Conservation (phyloP, 768 basidiomycete species). For the Tulasnella sp. region DNA sequence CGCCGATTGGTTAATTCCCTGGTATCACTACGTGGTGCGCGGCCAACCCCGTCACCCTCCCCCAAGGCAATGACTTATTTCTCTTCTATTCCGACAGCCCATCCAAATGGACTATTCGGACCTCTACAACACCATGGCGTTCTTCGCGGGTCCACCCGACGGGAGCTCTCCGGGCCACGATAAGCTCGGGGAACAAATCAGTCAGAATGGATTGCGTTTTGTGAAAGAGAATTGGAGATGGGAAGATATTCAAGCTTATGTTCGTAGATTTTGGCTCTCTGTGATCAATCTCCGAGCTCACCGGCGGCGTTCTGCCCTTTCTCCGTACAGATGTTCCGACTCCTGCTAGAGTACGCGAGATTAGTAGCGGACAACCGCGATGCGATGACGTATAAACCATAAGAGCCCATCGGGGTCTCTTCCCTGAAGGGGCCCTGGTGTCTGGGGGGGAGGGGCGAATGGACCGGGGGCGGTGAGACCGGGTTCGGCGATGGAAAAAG, state of each 20-base stretch:
- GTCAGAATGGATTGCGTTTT: slow-evolving; percentile 22
- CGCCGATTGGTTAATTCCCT: slow-evolving; percentile 37
- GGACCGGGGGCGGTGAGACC: background rate
- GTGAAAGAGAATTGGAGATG: slow-evolving; percentile 24
- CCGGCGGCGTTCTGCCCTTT: background rate
- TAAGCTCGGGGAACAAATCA: slow-evolving; percentile 23
- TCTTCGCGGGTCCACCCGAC: slow-evolving; percentile 51
- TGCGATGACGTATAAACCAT: slow-evolving; percentile 12
- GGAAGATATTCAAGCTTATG: slow-evolving; percentile 26
- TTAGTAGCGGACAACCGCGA: slow-evolving; percentile 12
- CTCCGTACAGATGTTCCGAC: slow-evolving; percentile 10
- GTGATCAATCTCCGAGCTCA: background rate
- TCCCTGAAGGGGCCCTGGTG: too few species aligned
- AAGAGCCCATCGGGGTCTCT: background rate
- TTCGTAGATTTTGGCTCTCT: slow-evolving; percentile 12
- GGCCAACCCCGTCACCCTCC: background rate
- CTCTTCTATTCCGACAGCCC: slow-evolving; percentile 59
- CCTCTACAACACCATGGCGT: slow-evolving; percentile 56
- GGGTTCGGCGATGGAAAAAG: too few species aligned
- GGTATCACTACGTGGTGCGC: slow-evolving; percentile 35
- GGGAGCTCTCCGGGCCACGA: slow-evolving; percentile 21
- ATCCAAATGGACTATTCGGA: slow-evolving; percentile 51
- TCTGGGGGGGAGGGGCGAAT: too few species aligned
- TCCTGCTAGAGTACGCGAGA: slow-evolving; percentile 21
- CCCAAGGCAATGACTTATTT: slow-evolving; percentile 39